Conservation (phyloP, 202 grass and related monocot species). For the Digitaria exilis region DNA sequence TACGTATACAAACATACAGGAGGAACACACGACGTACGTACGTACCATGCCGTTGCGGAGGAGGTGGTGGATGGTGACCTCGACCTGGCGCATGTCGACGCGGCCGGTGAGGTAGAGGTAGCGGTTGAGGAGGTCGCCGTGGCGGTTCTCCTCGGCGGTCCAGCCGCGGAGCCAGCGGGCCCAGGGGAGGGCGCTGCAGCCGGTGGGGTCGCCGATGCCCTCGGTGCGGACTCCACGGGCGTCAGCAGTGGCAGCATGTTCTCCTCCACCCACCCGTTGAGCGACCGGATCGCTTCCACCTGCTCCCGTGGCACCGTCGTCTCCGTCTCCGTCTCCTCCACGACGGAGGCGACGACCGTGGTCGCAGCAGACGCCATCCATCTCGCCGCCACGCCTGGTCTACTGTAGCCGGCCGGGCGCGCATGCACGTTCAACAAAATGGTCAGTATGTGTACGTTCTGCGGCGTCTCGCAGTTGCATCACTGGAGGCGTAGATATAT, state of each 20-base stretch:
- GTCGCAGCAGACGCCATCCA: neutral
- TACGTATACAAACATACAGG: no score
- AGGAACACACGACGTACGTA: no score
- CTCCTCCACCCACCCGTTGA: constrained; percentile 62
- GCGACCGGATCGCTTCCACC: constrained; percentile 52
- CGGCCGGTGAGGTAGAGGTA: constrained; percentile 72
- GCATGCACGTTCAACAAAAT: neutral
- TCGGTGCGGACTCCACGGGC: constrained; percentile 52
- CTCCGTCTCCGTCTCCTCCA: neutral
- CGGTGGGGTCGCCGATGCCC: constrained; percentile 49
- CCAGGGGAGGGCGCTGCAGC: constrained; percentile 54
- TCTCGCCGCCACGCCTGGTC: neutral
- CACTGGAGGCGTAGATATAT: neutral
- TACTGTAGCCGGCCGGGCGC: constrained; percentile 30
- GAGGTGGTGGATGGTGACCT: constrained; percentile 72
- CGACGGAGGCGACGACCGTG: neutral
- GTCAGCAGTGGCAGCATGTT: constrained; percentile 65
- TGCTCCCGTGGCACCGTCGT: constrained; percentile 55
- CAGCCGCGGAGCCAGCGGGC: constrained; percentile 60
- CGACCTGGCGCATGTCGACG: constrained; percentile 72
- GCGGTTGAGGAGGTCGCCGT: constrained; percentile 60
- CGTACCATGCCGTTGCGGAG: constrained; percentile 50
- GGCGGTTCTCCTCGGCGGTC: constrained; percentile 73
- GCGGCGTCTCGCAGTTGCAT: no score
- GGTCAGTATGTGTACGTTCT: neutral